phyloP scores from a whole-genome alignment of 2,329 filamentous ascomycete species.

The Pezicula neosporulosa region DNA sequence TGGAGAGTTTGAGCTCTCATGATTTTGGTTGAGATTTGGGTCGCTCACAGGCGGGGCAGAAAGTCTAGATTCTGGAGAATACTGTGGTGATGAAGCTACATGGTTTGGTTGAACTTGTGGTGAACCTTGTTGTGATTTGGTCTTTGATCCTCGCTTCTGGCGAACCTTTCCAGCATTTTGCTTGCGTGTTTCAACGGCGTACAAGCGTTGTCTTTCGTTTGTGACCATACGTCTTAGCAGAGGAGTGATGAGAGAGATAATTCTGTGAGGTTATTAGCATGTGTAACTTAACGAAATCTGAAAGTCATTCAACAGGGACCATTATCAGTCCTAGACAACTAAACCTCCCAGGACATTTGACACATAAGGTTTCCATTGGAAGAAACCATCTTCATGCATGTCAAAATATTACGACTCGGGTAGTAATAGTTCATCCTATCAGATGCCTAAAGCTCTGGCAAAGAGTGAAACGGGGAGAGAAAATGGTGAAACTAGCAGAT shows the following conservation, averaged over 20 bases:
- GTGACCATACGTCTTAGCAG: conserved; percentile 29
- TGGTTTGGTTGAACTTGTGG: neutral
- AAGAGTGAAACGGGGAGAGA: neutral
- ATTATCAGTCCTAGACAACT: neutral
- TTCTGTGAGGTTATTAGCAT: conserved; percentile 16
- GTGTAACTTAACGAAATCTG: neutral
- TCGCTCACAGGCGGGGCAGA: neutral
- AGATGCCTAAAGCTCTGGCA: too few relatives aligned
- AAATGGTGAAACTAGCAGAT: neutral
- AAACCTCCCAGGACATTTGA: neutral
- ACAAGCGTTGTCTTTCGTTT: conserved; percentile 29
- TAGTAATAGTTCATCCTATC: neutral
- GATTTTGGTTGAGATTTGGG: too few relatives aligned
- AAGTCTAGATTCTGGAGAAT: neutral
- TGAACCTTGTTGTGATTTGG: neutral
- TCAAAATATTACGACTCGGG: neutral
- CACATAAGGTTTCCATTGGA: neutral
- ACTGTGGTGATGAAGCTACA: too few relatives aligned
- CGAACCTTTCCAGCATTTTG: conserved; percentile 5
- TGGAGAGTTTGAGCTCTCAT: neutral
- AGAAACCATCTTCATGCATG: neutral
- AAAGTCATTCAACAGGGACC: neutral
- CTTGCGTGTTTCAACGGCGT: conserved; percentile 21
- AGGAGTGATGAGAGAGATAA: conserved; percentile 23
- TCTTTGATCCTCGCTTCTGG: conserved; percentile 1